These are phyloP conservation scores for Pseudonectria foliicola DNA, from an alignment of 2,329 filamentous ascomycete species.

Conservation along the genomic window DNA sequence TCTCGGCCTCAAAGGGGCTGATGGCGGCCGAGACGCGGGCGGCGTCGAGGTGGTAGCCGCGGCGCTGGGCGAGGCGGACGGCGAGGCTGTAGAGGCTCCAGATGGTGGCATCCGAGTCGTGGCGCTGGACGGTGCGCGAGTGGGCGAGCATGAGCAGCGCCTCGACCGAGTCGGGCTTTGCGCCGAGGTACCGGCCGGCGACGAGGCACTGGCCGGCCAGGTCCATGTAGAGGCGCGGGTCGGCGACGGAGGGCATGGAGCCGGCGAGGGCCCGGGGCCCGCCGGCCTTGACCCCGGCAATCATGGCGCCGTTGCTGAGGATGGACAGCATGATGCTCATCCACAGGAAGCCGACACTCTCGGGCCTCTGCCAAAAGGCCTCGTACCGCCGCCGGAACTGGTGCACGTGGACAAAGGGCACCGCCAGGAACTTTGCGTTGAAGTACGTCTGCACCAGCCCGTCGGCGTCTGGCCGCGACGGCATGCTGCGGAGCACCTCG, in stretches of 20 bases:
- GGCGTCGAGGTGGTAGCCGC: constrained; percentile 46
- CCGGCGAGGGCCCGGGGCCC: too few species aligned
- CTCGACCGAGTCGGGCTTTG: constrained; percentile 39
- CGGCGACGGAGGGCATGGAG: constrained; percentile 13
- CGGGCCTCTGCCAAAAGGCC: constrained; percentile 37
- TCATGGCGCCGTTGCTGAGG: constrained; percentile 33
- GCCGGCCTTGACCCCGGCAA: constrained; percentile 26
- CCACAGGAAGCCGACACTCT: constrained; percentile 38
- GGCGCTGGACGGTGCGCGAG: constrained; percentile 33
- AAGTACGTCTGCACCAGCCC: constrained; percentile 32
- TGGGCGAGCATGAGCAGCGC: constrained; percentile 40
- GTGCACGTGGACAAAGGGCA: constrained; percentile 32
- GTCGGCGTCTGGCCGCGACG: constrained; percentile 30
- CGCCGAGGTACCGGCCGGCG: constrained; percentile 40
- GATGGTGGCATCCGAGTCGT: constrained; percentile 35
- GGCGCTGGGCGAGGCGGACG: constrained; percentile 42
- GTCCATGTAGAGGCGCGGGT: constrained; percentile 25
- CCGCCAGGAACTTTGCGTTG: constrained; percentile 29
- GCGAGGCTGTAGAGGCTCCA: constrained; percentile 42
- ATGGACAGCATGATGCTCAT: constrained; percentile 44
- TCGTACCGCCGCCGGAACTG: constrained; percentile 44
- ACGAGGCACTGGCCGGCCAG: constrained; percentile 40
- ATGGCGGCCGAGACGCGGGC: constrained; percentile 32
- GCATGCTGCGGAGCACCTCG: constrained; percentile 28
- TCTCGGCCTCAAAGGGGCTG: constrained; percentile 43